Evolutionary conservation across 129 eudicot genomes (phyloP).

Genomic region (Calendula officinalis): DNA sequence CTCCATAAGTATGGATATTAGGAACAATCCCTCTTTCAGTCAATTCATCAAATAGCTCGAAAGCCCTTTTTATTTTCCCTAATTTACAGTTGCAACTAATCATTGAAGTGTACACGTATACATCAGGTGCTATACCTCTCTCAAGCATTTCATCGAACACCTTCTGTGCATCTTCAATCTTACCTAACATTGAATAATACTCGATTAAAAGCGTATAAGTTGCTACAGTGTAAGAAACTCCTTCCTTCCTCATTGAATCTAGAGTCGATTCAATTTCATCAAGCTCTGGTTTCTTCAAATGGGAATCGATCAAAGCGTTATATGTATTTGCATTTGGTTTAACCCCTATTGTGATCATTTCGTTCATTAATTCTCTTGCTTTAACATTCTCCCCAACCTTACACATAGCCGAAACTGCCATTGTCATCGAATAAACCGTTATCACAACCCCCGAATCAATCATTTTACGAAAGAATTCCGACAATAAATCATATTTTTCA

Average conservation of each 20-base stretch:
- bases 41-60: constrained; percentile 62
- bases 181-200: constrained; percentile 32
- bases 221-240: constrained; percentile 45
- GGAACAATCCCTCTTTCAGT: constrained; percentile 57
- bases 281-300: constrained; percentile 47
- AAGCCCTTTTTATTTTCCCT: constrained; percentile 60
- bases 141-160: constrained; percentile 58
- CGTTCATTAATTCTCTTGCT: constrained; percentile 56
- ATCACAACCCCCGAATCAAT: constrained; percentile 56
- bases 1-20: constrained; percentile 58
- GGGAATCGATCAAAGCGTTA: constrained; percentile 54
- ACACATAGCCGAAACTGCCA: constrained; percentile 65
- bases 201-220: constrained; percentile 65
- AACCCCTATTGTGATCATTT: constrained; percentile 41
- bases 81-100: constrained; percentile 51
- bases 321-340: constrained; percentile 68
- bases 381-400: constrained; percentile 45
- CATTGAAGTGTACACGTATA: constrained; percentile 52
- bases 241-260: constrained; percentile 55
- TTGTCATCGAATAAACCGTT: constrained; percentile 66
- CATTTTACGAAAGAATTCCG: constrained; percentile 54
- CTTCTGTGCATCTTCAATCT: constrained; percentile 52
- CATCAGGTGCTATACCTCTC: constrained; percentile 53
- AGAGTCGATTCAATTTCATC: constrained; percentile 41
- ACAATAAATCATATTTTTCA: constrained; percentile 35